Base-by-base conservation (phyloP, 2,329 filamentous ascomycete genomes). In the Colletotrichum musicola region DNA sequence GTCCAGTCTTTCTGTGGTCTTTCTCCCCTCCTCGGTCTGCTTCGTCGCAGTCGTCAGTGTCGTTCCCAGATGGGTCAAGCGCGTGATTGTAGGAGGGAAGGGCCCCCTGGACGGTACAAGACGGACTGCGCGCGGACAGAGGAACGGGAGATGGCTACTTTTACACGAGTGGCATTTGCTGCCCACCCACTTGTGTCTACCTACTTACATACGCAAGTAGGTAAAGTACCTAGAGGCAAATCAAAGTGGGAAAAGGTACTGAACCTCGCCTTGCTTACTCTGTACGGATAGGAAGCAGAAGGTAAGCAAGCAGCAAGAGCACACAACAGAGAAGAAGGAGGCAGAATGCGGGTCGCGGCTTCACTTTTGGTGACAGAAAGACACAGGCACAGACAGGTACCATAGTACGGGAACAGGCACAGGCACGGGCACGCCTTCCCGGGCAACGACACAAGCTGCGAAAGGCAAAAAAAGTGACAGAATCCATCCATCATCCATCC, bases 21-120 rank as follows among this genome's bases (percentile, higher is more conserved):
- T 25, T 4, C n/a, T 22, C n/a, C 20, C 46, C 14, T 7, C 4
- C 18, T 38, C 18, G n/a, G 49, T 44, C 35, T 22, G 18, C 30
- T 53, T 53, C 66, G 56, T 46, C 7, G 55, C 51, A 16, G 50
- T 64, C 55, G 38, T 60, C 54, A 60, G 50, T 55, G 42, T 64
- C 55, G 56, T 50, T 65, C 65, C 65, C 20, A 38, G 61, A 60
- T 20, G n/a, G 62, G 62, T 40, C 65, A 68, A 60, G 65, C 60
- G 62, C 25, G 20, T 22, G 14, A 16, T 16, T 4, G 14, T 46
- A 14, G 6, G 14, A 49, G 42, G 62, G 49, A 68, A 55, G 55
- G 56, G 55, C 50, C 55, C 40, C 40, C 30, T 46, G 62, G 65
- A 51, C 50, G 51, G 55, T 35, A 35, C 62, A 47, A 40, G 62